Conservation (phyloP, 139 green algal genomes). For the Coelastrella sp. region DNA sequence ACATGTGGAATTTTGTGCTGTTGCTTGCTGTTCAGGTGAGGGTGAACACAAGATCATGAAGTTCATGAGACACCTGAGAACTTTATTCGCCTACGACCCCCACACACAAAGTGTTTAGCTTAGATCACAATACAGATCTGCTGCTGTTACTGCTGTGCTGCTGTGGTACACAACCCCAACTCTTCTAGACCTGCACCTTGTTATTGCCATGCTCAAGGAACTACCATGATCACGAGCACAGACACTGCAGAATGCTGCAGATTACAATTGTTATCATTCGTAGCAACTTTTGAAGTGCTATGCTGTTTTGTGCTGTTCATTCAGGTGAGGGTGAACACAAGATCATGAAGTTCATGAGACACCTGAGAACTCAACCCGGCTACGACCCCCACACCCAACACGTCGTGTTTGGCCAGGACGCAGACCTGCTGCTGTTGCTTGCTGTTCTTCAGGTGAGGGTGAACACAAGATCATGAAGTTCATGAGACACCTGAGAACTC, state of each 20-base stretch:
- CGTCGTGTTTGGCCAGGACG: conserved; percentile 83
- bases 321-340: conserved; percentile 37
- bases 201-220: too few relatives aligned
- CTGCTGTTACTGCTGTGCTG: too few relatives aligned
- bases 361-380: conserved; percentile 46
- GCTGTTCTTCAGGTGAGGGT: background rate
- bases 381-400: conserved; percentile 77
- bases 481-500: conserved; percentile 72
- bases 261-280: too few relatives aligned
- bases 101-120: conserved; percentile 82
- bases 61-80: conserved; percentile 79
- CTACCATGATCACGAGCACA: too few relatives aligned
- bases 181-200: too few relatives aligned
- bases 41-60: conserved; percentile 85
- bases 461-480: conserved; percentile 89
- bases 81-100: conserved; percentile 51
- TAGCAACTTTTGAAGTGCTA: conserved; percentile 24
- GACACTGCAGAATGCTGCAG: too few relatives aligned
- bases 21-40: background rate
- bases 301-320: background rate
- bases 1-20: conserved; percentile 47
- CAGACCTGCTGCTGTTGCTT: too few relatives aligned
- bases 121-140: too few relatives aligned
- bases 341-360: conserved; percentile 94
- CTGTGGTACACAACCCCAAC: too few relatives aligned